A percentile compares a stretch with the other conserved stretches of the same genome.
Evolutionary conservation across 2,329 filamentous ascomycete genomes (phyloP).

Genomic region (Cylindrodendrum hubeiense): DNA sequence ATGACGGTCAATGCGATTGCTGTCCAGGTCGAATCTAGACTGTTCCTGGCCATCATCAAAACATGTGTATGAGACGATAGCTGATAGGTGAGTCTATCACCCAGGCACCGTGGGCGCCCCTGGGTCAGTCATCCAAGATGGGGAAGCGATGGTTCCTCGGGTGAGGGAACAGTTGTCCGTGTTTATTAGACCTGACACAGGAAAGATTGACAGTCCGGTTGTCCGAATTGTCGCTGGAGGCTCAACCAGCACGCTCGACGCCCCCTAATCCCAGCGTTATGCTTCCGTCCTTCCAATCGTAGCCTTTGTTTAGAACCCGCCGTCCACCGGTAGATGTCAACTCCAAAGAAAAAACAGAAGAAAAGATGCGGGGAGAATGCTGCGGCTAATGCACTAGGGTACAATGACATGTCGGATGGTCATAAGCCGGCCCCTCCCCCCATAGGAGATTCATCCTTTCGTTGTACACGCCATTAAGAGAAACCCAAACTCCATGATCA

Average conservation of each 20-base stretch:
- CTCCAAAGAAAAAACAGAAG: slow-evolving; percentile 34
- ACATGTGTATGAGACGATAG: not conserved
- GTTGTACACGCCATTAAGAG: slow-evolving; percentile 39
- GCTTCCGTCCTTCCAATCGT: slow-evolving; percentile 37
- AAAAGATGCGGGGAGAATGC: slow-evolving; percentile 34
- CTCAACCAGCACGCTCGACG: slow-evolving; percentile 32
- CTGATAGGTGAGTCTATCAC: not conserved
- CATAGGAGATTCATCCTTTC: slow-evolving; percentile 35
- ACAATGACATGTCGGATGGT: slow-evolving; percentile 43
- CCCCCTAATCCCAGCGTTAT: slow-evolving; percentile 34
- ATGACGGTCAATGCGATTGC: not conserved
- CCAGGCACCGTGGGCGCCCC: slow-evolving; percentile 12
- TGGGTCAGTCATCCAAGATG: slow-evolving; percentile 29
- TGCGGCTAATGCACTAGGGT: slow-evolving; percentile 46
- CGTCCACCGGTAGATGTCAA: slow-evolving; percentile 38
- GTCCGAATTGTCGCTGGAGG: slow-evolving; percentile 38
- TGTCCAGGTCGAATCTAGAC: not conserved
- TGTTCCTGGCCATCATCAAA: not conserved
- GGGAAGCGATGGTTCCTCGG: slow-evolving; percentile 33
- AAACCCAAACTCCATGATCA: slow-evolving; percentile 48
- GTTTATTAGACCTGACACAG: slow-evolving; percentile 48
- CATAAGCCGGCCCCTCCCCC: slow-evolving; percentile 35
- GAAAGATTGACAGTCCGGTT: slow-evolving; percentile 43
- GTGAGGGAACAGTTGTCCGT: slow-evolving; percentile 44
- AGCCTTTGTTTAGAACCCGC: slow-evolving; percentile 36